Evolutionary conservation across 2,329 filamentous ascomycete species (phyloP).

Genomic region (Apiospora saccharicola): DNA sequence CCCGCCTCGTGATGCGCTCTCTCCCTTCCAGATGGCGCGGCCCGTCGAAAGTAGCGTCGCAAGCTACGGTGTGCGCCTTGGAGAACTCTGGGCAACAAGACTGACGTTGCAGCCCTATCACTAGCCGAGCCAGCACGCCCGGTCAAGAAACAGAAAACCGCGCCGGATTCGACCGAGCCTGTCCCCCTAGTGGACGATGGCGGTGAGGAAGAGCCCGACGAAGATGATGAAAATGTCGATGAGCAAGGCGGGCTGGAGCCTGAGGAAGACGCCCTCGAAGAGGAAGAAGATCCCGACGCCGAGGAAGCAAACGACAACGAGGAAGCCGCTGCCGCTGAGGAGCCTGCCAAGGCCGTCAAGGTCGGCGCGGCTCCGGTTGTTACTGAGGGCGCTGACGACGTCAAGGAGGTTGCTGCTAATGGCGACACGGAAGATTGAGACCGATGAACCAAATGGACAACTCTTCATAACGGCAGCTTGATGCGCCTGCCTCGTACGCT

Average conservation of each 20-base stretch:
- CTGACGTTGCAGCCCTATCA: not conserved
- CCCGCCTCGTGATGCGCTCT: not conserved
- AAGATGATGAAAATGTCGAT: constrained; percentile 37
- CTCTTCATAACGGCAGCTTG: not conserved
- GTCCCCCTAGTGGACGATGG: constrained; percentile 36
- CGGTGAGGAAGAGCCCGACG: constrained; percentile 38
- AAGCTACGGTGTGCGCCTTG: too few relatives aligned
- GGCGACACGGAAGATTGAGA: constrained; percentile 26
- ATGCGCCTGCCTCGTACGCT: not conserved
- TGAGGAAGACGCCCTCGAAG: constrained; percentile 33
- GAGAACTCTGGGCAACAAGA: not conserved
- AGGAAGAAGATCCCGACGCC: constrained; percentile 35
- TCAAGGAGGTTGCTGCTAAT: constrained; percentile 18
- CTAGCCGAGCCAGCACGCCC: constrained; percentile 38
- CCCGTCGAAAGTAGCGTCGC: not conserved
- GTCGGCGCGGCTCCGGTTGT: constrained; percentile 32
- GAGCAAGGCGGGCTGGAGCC: constrained; percentile 35
- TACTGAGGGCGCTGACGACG: constrained; percentile 4
- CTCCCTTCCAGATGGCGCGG: not conserved
- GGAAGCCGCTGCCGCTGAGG: constrained; percentile 32
- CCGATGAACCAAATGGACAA: not conserved
- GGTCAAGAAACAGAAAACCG: constrained; percentile 43
- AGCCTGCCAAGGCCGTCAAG: constrained; percentile 35
- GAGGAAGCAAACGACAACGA: constrained; percentile 32
- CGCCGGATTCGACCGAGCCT: constrained; percentile 32